Conservation (phyloP, 2,329 filamentous ascomycete species). For the Botrytis byssoidea region DNA sequence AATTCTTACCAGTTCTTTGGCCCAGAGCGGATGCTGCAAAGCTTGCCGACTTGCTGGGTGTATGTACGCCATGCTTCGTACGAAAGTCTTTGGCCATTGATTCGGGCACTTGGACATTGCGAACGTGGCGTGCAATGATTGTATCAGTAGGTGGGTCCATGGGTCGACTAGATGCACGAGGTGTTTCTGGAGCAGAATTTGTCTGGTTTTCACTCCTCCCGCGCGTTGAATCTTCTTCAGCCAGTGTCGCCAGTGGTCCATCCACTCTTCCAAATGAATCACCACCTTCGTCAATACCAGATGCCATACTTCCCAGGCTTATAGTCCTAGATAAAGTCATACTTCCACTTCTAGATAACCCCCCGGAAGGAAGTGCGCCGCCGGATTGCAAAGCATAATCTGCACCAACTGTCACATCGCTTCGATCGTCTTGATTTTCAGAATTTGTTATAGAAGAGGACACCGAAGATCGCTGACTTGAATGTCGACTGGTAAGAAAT, state of each 20-base stretch:
- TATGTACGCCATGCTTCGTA: slow-evolving; percentile 66
- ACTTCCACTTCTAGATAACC: slow-evolving; percentile 48
- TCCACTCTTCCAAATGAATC: slow-evolving; percentile 42
- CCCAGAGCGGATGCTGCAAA: slow-evolving; percentile 51
- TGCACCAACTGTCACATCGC: slow-evolving; percentile 70
- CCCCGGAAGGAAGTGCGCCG: slow-evolving; percentile 63
- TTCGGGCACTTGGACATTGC: slow-evolving; percentile 87
- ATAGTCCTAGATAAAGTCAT: slow-evolving; percentile 70
- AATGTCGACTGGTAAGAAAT: slow-evolving; percentile 54
- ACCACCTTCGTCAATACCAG: slow-evolving; percentile 59
- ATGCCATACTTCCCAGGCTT: slow-evolving; percentile 87
- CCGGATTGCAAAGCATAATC: slow-evolving; percentile 84
- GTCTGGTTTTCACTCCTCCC: slow-evolving; percentile 47
- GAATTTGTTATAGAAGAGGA: slow-evolving; percentile 57
- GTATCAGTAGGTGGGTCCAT: slow-evolving; percentile 77
- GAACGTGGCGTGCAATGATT: slow-evolving; percentile 81
- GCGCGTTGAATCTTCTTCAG: slow-evolving; percentile 53
- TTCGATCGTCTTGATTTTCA: slow-evolving; percentile 53
- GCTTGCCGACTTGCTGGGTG: slow-evolving; percentile 52
- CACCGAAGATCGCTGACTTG: slow-evolving; percentile 59
- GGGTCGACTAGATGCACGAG: slow-evolving; percentile 56
- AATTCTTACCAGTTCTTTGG: slow-evolving; percentile 58
- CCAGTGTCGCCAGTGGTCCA: slow-evolving; percentile 53
- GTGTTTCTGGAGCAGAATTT: slow-evolving; percentile 61
- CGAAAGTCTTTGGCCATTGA: slow-evolving; percentile 84